Conservation (phyloP, 495 filamentous ascomycete species). For the Aspergillus homomorphus region DNA sequence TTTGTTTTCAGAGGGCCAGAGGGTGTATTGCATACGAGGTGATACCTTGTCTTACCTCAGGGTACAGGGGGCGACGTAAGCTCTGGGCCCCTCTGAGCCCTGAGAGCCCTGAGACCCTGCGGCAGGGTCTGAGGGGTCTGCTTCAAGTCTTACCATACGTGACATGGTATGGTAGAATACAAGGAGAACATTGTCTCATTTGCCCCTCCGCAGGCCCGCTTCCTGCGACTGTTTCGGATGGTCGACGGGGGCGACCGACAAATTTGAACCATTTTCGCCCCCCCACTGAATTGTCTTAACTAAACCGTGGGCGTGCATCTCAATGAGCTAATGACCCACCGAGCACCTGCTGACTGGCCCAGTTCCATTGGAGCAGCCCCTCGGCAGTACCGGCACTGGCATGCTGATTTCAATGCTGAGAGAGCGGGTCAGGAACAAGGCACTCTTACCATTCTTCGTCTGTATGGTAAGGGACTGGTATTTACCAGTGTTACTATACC, state of each 20-base stretch:
- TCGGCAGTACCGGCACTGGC: neutral
- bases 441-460: neutral
- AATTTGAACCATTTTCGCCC: neutral
- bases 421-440: constrained; percentile 1
- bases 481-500: neutral
- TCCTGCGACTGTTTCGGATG: neutral
- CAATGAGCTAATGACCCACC: constrained; percentile 3
- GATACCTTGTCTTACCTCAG: neutral
- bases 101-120: neutral
- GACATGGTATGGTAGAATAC: neutral
- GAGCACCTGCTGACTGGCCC: neutral
- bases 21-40: neutral
- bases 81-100: neutral
- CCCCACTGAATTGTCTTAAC: neutral
- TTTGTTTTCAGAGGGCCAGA: neutral
- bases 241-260: neutral
- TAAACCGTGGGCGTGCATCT: constrained; percentile 1
- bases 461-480: neutral
- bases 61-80: neutral
- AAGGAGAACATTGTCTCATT: neutral
- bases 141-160: neutral
- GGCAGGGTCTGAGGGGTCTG: neutral
- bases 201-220: neutral
- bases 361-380: neutral
- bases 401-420: neutral